These are phyloP conservation scores for Candida morakotiae DNA, from an alignment of 805 yeast genomes.

Conservation along the genomic window DNA sequence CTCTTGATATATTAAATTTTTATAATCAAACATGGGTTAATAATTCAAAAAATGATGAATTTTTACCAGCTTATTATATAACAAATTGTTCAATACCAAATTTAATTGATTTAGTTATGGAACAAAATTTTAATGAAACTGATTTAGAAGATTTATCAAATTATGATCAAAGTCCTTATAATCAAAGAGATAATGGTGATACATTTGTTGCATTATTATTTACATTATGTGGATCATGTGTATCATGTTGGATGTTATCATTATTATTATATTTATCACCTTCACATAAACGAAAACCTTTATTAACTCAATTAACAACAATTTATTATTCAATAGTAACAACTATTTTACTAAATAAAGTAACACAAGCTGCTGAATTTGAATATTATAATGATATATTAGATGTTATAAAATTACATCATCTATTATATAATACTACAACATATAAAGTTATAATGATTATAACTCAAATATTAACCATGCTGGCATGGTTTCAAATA, in stretches of 20 bases:
- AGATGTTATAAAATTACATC: slow-evolving; percentile 42
- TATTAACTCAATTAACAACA: slow-evolving; percentile 54
- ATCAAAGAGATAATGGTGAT: slow-evolving; percentile 34
- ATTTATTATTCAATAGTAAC: slow-evolving; percentile 50
- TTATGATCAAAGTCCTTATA: slow-evolving; percentile 17
- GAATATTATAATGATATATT: slow-evolving; percentile 55
- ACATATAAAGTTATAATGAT: slow-evolving; percentile 36
- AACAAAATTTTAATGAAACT: slow-evolving; percentile 4
- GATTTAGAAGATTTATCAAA: background rate
- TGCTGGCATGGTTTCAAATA: slow-evolving; percentile 55
- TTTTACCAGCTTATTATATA: slow-evolving; percentile 41
- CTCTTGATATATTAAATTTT: slow-evolving; percentile 17
- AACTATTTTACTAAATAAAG: slow-evolving; percentile 46
- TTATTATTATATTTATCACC: slow-evolving; percentile 52
- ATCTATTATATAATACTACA: slow-evolving; percentile 31
- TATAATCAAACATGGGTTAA: slow-evolving; percentile 12
- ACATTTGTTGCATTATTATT: slow-evolving; percentile 45
- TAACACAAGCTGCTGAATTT: slow-evolving; percentile 40
- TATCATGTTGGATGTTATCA: slow-evolving; percentile 69
- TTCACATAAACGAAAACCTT: slow-evolving; percentile 49
- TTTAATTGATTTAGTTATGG: slow-evolving; percentile 16
- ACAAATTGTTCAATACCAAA: slow-evolving; percentile 40
- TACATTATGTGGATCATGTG: slow-evolving; percentile 51
- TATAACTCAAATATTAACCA: slow-evolving; percentile 41
- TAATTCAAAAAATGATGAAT: slow-evolving; percentile 5